Percentiles rank a stretch among this genome's conserved stretches.
Evolutionary conservation across 2,329 filamentous ascomycete species (phyloP).

Genomic region (Diplocarpon mali): DNA sequence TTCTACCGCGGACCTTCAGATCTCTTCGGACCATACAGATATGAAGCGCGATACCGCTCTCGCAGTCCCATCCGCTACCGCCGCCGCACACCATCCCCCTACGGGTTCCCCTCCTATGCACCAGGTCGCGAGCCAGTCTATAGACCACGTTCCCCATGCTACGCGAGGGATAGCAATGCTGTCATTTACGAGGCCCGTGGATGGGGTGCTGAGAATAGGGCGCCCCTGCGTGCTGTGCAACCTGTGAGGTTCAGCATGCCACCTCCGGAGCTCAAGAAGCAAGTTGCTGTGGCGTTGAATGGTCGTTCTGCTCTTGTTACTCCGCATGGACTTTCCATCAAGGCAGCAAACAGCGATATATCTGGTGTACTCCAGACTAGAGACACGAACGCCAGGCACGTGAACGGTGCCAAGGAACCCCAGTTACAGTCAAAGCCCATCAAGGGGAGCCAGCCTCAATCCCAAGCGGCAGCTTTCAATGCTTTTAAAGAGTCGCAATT

Average conservation of each 20-base stretch:
- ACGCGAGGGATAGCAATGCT: slow-evolving; percentile 6
- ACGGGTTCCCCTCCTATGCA: slow-evolving; percentile 1
- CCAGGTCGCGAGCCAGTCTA: background rate
- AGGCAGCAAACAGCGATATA: background rate
- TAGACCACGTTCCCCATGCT: slow-evolving; percentile 2
- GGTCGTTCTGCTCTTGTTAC: background rate
- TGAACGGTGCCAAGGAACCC: background rate
- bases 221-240: background rate
- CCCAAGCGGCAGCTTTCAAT: background rate
- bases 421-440: background rate
- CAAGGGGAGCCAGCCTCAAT: background rate
- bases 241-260: background rate
- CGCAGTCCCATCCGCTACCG: slow-evolving; percentile 2
- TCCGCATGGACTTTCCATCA: background rate
- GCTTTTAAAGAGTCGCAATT: background rate
- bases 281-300: too few relatives aligned
- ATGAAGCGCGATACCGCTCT: slow-evolving; percentile 1
- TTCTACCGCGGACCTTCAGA: background rate
- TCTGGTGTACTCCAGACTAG: background rate
- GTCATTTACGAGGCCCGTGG: slow-evolving; percentile 4
- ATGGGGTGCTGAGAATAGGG: background rate
- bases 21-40: background rate
- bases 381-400: background rate
- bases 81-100: slow-evolving; percentile 6
- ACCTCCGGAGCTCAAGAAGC: background rate